Conservation (phyloP, 2,329 filamentous ascomycete genomes). For the Penicillium palitans region DNA sequence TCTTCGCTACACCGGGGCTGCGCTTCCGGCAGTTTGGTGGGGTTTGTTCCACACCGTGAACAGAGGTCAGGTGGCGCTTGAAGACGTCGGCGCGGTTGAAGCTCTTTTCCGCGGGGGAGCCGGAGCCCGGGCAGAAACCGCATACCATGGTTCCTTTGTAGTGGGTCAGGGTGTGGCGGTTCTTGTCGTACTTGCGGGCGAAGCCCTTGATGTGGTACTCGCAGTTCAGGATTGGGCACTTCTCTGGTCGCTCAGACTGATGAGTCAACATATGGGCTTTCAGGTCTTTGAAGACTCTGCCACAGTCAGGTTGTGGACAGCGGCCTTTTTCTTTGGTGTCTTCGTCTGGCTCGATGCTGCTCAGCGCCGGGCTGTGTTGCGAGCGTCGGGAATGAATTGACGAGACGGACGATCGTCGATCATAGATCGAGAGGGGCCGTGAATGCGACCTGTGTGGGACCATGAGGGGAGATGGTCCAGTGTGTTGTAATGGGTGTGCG, state of each 20-base stretch:
- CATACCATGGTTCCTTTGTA: slow-evolving; percentile 98
- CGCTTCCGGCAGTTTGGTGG: slow-evolving; percentile 89
- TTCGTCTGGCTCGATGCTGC: slow-evolving; percentile 62
- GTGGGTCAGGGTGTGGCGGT: slow-evolving; percentile 87
- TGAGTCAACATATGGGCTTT: slow-evolving; percentile 95
- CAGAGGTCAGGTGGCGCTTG: slow-evolving; percentile 86
- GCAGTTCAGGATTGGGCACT: slow-evolving; percentile 89
- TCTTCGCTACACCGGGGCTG: slow-evolving; percentile 56
- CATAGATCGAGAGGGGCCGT: slow-evolving; percentile 49
- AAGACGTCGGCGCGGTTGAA: slow-evolving; percentile 96
- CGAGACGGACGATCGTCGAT: slow-evolving; percentile 66
- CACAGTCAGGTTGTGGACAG: slow-evolving; percentile 81
- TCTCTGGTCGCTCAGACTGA: slow-evolving; percentile 85
- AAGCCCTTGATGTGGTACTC: slow-evolving; percentile 93
- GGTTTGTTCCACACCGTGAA: slow-evolving; percentile 90
- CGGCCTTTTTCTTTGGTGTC: slow-evolving; percentile 65
- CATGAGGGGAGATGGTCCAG: slow-evolving; percentile 63
- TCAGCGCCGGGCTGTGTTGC: slow-evolving; percentile 59
- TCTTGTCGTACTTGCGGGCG: slow-evolving; percentile 94
- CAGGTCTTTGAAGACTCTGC: slow-evolving; percentile 83
- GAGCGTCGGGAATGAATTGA: slow-evolving; percentile 69
- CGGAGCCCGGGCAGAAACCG: slow-evolving; percentile 87
- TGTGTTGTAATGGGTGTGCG: slow-evolving; percentile 23
- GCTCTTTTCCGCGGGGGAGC: slow-evolving; percentile 86
- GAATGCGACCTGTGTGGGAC: slow-evolving; percentile 57